phyloP scores from a whole-genome alignment of 164 flowering plant species.

The Houttuynia cordata region DNA sequence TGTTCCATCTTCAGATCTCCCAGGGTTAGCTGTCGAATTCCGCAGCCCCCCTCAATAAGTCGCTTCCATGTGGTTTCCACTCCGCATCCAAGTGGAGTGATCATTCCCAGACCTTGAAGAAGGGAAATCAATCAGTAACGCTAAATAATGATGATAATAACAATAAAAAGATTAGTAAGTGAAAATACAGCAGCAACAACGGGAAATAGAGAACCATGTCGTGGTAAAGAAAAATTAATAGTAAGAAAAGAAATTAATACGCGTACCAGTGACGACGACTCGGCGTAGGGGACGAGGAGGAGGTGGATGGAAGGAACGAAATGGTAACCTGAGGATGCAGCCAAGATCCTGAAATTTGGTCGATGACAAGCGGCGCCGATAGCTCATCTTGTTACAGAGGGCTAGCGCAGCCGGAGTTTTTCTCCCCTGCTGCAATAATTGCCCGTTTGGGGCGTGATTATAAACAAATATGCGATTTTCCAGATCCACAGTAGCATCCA shows the following conservation, averaged over 20 bases:
- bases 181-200: neutral
- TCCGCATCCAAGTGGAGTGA: slow-evolving; percentile 89
- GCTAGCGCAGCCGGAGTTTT: too few species aligned
- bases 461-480: too few species aligned
- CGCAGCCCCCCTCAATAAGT: slow-evolving; percentile 64
- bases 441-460: too few species aligned
- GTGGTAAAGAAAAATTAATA: neutral
- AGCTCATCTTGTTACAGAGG: neutral
- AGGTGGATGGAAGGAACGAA: slow-evolving; percentile 15
- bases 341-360: neutral
- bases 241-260: neutral
- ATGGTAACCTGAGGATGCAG: slow-evolving; percentile 4
- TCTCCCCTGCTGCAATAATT: too few species aligned
- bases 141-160: too few species aligned
- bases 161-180: neutral
- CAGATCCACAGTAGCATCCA: too few species aligned
- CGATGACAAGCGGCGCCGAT: neutral
- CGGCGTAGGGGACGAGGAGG: slow-evolving; percentile 18
- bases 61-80: slow-evolving; percentile 80
- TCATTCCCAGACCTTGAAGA: slow-evolving; percentile 73
- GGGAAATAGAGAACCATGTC: neutral
- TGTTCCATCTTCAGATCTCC: slow-evolving; percentile 69
- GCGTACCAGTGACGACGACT: slow-evolving; percentile 29
- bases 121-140: neutral
- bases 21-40: slow-evolving; percentile 49